Conservation (phyloP, 208 protist species). For the Histomonas meleagridis region DNA sequence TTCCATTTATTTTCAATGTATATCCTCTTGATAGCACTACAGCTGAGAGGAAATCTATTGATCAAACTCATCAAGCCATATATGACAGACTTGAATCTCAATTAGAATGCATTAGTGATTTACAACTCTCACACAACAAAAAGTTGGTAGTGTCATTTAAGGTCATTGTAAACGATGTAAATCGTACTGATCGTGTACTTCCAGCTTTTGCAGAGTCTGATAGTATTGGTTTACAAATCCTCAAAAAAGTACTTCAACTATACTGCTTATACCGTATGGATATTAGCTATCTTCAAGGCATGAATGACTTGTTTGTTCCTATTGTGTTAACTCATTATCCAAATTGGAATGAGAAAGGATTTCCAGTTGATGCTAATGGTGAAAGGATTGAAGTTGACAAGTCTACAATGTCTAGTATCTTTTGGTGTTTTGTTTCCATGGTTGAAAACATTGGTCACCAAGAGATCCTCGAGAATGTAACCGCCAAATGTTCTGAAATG, state of each 20-base stretch:
- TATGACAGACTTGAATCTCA: neutral
- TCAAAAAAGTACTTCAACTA: neutral
- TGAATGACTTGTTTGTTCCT: slow-evolving; percentile 19
- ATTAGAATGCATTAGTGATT: neutral
- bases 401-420: neutral
- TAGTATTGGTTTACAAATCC: neutral
- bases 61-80: neutral
- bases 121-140: neutral
- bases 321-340: neutral
- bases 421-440: slow-evolving; percentile 33
- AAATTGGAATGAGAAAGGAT: neutral
- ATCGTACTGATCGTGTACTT: neutral
- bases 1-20: neutral
- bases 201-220: neutral
- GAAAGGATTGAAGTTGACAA: neutral
- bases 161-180: neutral
- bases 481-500: neutral
- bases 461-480: neutral
- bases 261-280: neutral
- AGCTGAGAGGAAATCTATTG: neutral
- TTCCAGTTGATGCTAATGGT: neutral
- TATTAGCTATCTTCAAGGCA: neutral
- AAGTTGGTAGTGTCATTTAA: neutral
- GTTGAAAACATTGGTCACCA: too few species aligned
- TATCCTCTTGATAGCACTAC: neutral